A percentile compares a stretch with the other conserved stretches of the same genome.
These are phyloP conservation scores for Crithidia brevicula DNA, from an alignment of 208 protist genomes.

Conservation along the genomic window DNA sequence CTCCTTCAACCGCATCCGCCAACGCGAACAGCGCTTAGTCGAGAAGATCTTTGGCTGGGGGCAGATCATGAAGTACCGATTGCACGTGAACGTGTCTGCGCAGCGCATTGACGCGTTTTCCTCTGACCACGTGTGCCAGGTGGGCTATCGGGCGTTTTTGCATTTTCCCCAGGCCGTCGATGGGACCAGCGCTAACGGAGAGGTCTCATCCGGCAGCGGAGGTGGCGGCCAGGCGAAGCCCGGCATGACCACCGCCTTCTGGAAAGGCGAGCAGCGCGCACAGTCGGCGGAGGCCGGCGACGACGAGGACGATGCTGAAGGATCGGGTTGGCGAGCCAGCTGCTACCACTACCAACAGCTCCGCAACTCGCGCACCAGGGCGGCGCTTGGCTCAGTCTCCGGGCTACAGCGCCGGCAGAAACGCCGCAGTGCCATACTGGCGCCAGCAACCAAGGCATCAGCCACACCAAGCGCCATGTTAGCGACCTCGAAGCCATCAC, in stretches of 20 bases:
- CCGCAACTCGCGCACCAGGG: conserved; percentile 7
- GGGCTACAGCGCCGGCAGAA: neutral
- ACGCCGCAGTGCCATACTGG: neutral
- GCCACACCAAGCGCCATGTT: neutral
- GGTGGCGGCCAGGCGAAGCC: neutral
- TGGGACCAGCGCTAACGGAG: neutral
- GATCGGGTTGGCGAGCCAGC: neutral
- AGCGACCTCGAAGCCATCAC: too few relatives aligned
- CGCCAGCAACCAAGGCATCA: neutral
- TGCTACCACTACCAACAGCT: conserved; percentile 31
- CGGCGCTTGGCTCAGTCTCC: conserved; percentile 13
- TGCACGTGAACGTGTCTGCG: conserved; percentile 46
- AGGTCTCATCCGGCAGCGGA: neutral
- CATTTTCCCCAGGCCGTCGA: neutral
- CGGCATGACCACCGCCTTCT: neutral
- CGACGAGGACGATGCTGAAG: conserved; percentile 9
- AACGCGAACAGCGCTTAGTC: conserved; percentile 23
- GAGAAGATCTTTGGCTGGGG: conserved; percentile 38
- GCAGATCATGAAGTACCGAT: conserved; percentile 54
- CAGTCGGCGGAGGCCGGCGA: neutral
- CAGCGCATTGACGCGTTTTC: conserved; percentile 39
- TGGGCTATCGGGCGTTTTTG: conserved; percentile 16
- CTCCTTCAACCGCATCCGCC: conserved; percentile 26
- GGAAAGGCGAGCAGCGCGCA: neutral
- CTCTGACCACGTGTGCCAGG: conserved; percentile 33